phyloP scores from a whole-genome alignment of 257 asterid genomes.

The Nicotiana undulata region DNA sequence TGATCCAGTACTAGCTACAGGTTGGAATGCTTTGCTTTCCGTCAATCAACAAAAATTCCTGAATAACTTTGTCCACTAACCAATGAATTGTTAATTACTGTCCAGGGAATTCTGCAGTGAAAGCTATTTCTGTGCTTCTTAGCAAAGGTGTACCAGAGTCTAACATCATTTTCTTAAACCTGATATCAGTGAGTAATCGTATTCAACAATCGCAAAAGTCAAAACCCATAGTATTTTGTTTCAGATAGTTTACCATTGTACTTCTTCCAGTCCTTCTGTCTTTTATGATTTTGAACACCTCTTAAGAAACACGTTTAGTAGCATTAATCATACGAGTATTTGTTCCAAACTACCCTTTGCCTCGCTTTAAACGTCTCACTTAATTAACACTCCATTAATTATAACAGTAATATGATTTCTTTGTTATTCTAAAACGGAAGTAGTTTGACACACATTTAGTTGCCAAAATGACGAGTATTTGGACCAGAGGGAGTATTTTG shows the following conservation, averaged over 20 bases:
- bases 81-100: not conserved
- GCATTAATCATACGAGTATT: too few relatives aligned
- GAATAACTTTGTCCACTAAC: not conserved
- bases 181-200: conserved; percentile 57
- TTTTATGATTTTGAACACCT: not conserved
- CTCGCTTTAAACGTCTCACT: not conserved
- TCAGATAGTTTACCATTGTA: not conserved
- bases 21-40: conserved; percentile 17
- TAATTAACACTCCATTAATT: too few relatives aligned
- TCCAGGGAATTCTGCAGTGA: conserved; percentile 74
- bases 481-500: not conserved
- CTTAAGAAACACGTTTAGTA: too few relatives aligned
- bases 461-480: not conserved
- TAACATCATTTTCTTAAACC: conserved; percentile 86
- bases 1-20: conserved; percentile 96
- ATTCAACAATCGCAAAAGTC: not conserved
- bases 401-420: not conserved
- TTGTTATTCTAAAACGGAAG: not conserved
- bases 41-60: not conserved
- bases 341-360: not conserved
- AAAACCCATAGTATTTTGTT: not conserved
- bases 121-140: conserved; percentile 68
- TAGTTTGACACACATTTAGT: not conserved
- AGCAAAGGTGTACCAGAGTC: conserved; percentile 87
- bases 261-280: not conserved